phyloP scores from a whole-genome alignment of 2,329 filamentous ascomycete species.

The Exophiala lecanii-corni region DNA sequence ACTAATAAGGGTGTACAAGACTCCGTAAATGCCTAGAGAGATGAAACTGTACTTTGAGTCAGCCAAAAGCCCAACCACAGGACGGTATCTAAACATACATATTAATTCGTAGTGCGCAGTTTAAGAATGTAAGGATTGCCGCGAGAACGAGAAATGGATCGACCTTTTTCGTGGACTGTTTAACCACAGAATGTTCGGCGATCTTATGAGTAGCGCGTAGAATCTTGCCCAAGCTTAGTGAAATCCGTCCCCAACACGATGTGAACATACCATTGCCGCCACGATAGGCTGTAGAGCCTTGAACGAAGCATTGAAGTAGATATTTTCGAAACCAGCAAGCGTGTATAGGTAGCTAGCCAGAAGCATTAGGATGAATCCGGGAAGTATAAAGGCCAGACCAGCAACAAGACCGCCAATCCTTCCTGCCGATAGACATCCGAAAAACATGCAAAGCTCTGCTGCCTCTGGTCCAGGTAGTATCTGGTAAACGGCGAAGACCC shows the following conservation, averaged over 20 bases:
- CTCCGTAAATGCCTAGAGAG: conserved; percentile 29
- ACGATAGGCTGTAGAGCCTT: conserved; percentile 32
- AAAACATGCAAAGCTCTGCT: conserved; percentile 36
- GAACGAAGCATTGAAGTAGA: conserved; percentile 32
- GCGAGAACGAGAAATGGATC: too few species aligned
- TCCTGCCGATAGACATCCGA: conserved; percentile 33
- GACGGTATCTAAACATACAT: not conserved
- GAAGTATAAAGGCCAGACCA: conserved; percentile 31
- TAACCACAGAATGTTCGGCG: too few species aligned
- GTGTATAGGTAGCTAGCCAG: conserved; percentile 31
- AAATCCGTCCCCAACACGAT: not conserved
- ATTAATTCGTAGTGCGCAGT: too few species aligned
- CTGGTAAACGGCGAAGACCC: conserved; percentile 35
- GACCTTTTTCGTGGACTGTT: too few species aligned
- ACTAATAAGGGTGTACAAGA: conserved; percentile 27
- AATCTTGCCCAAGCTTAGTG: conserved; percentile 1
- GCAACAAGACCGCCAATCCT: conserved; percentile 32
- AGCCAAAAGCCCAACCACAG: too few species aligned
- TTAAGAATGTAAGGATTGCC: too few species aligned
- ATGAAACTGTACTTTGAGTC: too few species aligned
- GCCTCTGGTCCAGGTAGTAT: conserved; percentile 36
- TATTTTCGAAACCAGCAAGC: conserved; percentile 30
- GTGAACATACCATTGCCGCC: conserved; percentile 29
- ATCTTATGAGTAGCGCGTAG: conserved; percentile 27
- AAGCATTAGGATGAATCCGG: conserved; percentile 32